These are phyloP conservation scores for Lathyrus oleraceus DNA, from an alignment of 306 rosid species.

Conservation along the genomic window DNA sequence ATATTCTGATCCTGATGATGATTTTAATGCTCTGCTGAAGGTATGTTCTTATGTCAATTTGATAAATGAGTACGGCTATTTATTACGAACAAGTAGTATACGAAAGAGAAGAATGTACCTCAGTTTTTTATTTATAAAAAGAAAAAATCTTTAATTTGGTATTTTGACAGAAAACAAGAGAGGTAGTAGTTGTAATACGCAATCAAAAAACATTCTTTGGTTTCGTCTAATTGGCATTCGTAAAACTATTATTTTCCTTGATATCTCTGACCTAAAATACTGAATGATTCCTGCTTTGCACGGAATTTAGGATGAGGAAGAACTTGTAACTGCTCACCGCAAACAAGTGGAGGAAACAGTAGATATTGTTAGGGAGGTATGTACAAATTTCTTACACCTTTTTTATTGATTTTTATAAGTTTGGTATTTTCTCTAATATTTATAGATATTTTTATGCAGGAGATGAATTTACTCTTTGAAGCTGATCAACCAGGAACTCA, in stretches of 20 bases:
- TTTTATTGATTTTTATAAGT: constrained; percentile 5
- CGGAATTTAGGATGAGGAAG: constrained; percentile 78
- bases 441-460: constrained; percentile 51
- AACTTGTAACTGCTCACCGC: constrained; percentile 78
- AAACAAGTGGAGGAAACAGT: constrained; percentile 92
- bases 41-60: constrained; percentile 40
- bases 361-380: constrained; percentile 78
- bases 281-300: constrained; percentile 32
- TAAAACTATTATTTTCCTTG: neutral
- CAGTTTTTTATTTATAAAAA: neutral
- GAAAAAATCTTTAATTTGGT: neutral
- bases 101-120: neutral
- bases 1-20: constrained; percentile 55
- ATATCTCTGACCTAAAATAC: constrained; percentile 19
- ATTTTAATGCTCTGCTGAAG: constrained; percentile 72
- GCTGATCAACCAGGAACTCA: constrained; percentile 92
- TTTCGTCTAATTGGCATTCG: neutral
- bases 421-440: constrained; percentile 20
- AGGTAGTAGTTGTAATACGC: neutral
- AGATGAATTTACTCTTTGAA: constrained; percentile 79
- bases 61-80: neutral
- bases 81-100: neutral
- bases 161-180: neutral
- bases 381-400: constrained; percentile 22
- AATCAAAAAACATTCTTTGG: neutral